phyloP scores from a whole-genome alignment of 140 eudicot species.

The Flaveria floridana region DNA sequence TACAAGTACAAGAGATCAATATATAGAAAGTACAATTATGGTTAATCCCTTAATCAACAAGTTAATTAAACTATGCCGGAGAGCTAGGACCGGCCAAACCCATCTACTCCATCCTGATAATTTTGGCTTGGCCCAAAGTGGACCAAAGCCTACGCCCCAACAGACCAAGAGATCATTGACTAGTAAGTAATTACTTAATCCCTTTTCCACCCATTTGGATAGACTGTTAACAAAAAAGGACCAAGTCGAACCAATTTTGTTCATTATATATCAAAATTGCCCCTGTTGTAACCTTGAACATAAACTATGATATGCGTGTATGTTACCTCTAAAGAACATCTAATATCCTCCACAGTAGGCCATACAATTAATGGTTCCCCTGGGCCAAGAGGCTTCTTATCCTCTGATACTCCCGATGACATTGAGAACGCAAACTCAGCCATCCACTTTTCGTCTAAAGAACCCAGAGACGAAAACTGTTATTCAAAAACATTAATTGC shows the following conservation, averaged over 20 bases:
- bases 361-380: conserved; percentile 86
- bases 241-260: background rate
- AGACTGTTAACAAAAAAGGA: background rate
- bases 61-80: too few relatives aligned
- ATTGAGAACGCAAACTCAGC: conserved; percentile 71
- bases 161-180: too few relatives aligned
- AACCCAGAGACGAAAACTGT: conserved; percentile 93
- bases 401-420: conserved; percentile 85
- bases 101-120: too few relatives aligned
- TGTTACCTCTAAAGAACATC: conserved; percentile 90
- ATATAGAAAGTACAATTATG: too few relatives aligned
- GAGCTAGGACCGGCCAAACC: too few relatives aligned
- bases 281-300: background rate
- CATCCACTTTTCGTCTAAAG: conserved; percentile 99
- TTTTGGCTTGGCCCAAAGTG: too few relatives aligned
- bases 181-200: background rate
- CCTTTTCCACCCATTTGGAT: conserved; percentile 6
- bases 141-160: too few relatives aligned
- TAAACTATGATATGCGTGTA: conserved; percentile 14
- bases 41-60: too few relatives aligned
- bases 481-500: conserved; percentile 9
- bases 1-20: too few relatives aligned
- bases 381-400: conserved; percentile 70
- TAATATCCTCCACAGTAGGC: conserved; percentile 95
- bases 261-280: background rate